Evolutionary conservation across 441 rosid species (phyloP), one percentile per base, ranked within the genome.

Genomic region (Croton laevigatus): DNA sequence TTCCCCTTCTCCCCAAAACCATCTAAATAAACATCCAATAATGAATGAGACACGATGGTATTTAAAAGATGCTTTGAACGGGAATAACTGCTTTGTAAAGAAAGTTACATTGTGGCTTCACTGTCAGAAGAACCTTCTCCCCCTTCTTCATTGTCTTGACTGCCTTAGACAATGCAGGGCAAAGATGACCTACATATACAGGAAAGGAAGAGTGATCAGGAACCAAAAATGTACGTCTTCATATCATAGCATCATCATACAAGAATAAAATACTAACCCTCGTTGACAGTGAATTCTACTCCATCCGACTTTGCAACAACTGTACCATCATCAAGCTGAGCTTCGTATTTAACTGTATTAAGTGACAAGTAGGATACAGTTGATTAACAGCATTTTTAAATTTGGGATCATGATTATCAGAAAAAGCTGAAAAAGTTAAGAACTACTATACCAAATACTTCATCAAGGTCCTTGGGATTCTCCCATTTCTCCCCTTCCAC

Each of bases 1-100:
- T 84, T 90, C 10, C 98, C 97, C 75, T 88, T 90, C 84, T 90
- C 95, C 42, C 94, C 97, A 69, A 91, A 91, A 71, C 97, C 98
- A 86, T 94, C 98, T 94, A 72, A 44, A 52, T 3, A 63, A 71
- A n/a, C 13, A 32, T 2, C 32, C 9, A 54, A 12, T 2, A 63
- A 22, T 2, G 16, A 23, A 45, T 61, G 13, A 38, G 32, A 55
- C 32, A 55, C 2, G 55, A 22, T 4, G 13, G 3, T 20, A 11
- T 13, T 0, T 40, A 20, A 4, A 42, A 20, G 17, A 40, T 32
- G 42, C 19, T 45, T 13, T 14, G 48, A 48, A 46, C 1, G 11
- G 0, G 37, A 53, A 3, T 17, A 69, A 12, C 16, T 65, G 20
- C 23, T 48, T 9, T 36, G 7, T 4, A 55, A 36, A 23, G 38